Evolutionary conservation across 1,139 yeast genomes (phyloP).

Genomic region (Zygoascus sp.): DNA sequence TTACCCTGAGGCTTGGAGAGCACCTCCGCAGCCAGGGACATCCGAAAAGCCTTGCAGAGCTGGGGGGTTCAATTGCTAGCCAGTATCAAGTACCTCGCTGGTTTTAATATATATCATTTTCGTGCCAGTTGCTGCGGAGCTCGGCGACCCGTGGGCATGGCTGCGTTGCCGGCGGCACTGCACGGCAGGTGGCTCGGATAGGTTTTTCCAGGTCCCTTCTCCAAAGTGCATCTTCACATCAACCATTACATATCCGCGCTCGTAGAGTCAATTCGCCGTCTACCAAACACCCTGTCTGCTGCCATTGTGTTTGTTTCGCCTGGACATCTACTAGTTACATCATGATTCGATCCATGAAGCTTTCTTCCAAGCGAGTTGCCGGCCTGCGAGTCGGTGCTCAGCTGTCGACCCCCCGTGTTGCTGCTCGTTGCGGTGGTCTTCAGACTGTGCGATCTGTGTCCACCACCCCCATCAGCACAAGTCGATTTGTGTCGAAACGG

Average conservation of each 20-base stretch:
- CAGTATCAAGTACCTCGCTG: no score
- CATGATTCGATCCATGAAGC: slow-evolving; percentile 9
- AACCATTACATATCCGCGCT: not conserved
- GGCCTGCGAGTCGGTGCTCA: slow-evolving; percentile 4
- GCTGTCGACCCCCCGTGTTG: not conserved
- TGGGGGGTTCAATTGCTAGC: not conserved
- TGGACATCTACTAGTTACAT: no score
- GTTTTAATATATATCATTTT: not conserved
- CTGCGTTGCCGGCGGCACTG: not conserved
- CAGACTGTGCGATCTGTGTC: not conserved
- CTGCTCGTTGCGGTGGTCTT: not conserved
- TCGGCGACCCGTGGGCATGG: not conserved
- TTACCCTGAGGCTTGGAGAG: not conserved
- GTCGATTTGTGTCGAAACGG: slow-evolving; percentile 5
- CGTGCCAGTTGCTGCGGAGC: not conserved
- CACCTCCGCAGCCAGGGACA: not conserved
- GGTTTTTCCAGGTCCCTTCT: slow-evolving; percentile 1
- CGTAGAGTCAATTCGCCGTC: not conserved
- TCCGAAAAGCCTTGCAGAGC: not conserved
- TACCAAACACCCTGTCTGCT: not conserved
- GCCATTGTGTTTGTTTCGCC: no score
- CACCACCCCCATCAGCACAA: not conserved
- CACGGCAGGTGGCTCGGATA: not conserved
- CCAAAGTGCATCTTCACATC: not conserved
- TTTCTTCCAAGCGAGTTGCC: slow-evolving; percentile 7